Conservation (phyloP, 164 flowering plant species). For the Amborella trichopoda region DNA sequence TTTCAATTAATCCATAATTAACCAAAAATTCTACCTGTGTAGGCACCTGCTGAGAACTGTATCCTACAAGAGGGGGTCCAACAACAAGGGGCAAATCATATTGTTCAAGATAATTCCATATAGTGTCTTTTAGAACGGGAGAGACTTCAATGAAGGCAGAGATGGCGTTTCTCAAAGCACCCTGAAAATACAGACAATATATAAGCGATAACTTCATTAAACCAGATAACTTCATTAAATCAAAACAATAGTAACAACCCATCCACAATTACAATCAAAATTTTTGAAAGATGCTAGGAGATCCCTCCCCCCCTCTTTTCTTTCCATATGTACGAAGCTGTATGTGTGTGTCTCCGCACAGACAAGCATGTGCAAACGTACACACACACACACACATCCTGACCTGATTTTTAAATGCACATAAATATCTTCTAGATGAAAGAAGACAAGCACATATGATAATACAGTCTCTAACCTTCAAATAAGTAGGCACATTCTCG, state of each 20-base stretch:
- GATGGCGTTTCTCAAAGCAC: conserved; percentile 82
- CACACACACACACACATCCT: no score
- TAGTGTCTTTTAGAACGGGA: conserved; percentile 59
- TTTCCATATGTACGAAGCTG: no score
- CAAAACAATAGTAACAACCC: no score
- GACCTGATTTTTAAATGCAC: no score
- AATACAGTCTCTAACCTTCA: conserved; percentile 43
- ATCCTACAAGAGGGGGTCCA: conserved; percentile 36
- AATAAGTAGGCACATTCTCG: conserved; percentile 92
- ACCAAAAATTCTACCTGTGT: conserved; percentile 39
- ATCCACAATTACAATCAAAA: no score
- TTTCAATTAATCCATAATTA: conserved; percentile 1
- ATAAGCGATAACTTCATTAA: neutral
- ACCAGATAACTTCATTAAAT: neutral
- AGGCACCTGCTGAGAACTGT: conserved; percentile 28
- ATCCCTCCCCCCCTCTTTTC: no score
- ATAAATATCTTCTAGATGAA: no score
- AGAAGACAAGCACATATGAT: no score
- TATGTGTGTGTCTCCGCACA: no score
- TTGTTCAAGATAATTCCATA: conserved; percentile 93
- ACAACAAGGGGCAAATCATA: conserved; percentile 97
- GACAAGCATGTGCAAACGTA: no score
- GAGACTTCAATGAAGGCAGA: conserved; percentile 61
- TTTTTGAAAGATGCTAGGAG: no score
- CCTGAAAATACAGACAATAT: conserved; percentile 28